Evolutionary conservation across 108 stramenopile genomes (phyloP).

Genomic region (Cyclotella atomus): DNA sequence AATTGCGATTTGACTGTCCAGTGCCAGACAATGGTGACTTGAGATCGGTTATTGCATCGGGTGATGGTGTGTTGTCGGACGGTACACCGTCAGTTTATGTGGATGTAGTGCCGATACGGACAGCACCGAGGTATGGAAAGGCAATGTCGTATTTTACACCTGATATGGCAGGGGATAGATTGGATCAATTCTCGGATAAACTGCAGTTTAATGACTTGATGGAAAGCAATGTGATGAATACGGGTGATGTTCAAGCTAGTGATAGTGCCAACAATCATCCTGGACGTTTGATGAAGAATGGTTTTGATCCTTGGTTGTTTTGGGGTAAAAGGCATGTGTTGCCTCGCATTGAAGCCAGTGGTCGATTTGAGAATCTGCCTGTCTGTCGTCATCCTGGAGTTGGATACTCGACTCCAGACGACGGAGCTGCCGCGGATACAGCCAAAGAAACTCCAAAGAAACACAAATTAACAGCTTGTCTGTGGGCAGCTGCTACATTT

Average conservation of each 20-base stretch:
- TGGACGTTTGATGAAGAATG: conserved; percentile 30
- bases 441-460: conserved; percentile 24
- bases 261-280: conserved; percentile 24
- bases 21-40: conserved; percentile 57
- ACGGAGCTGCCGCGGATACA: background rate
- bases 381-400: conserved; percentile 58
- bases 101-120: conserved; percentile 80
- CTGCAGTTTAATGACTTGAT: conserved; percentile 30
- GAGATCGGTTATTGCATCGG: conserved; percentile 41
- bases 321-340: conserved; percentile 65
- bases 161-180: conserved; percentile 37
- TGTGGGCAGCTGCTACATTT: conserved; percentile 77
- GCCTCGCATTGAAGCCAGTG: conserved; percentile 69
- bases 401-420: conserved; percentile 17
- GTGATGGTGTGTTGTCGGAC: conserved; percentile 30
- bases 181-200: conserved; percentile 20
- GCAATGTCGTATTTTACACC: conserved; percentile 48
- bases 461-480: conserved; percentile 66
- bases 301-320: conserved; percentile 52
- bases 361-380: conserved; percentile 81
- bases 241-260: background rate
- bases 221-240: conserved; percentile 30
- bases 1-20: conserved; percentile 72
- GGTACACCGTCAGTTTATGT: conserved; percentile 57
- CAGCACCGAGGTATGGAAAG: conserved; percentile 56